Percentiles rank a stretch among this genome's conserved stretches.
Conservation (phyloP, 306 rosid species). For the Herpetospermum pedunculosum region DNA sequence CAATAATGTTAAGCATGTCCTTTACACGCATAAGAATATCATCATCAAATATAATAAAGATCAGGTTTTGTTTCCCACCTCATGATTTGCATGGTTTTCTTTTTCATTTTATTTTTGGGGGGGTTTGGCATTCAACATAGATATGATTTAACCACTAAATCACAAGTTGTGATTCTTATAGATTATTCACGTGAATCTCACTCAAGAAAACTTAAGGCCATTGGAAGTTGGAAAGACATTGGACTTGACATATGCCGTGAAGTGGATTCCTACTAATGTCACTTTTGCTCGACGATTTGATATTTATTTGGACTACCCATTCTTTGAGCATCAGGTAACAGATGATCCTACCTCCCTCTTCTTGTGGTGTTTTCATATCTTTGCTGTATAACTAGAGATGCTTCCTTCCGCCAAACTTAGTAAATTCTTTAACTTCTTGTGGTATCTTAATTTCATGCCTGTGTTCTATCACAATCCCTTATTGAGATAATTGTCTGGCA, state of each 20-base stretch:
- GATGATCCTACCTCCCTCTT: background rate
- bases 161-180: constrained; percentile 22
- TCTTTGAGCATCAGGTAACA: constrained; percentile 92
- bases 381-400: background rate
- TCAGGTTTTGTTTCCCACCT: constrained; percentile 44
- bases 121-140: background rate
- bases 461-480: constrained; percentile 1
- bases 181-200: constrained; percentile 93
- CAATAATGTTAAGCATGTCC: constrained; percentile 74
- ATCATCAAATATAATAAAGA: constrained; percentile 72
- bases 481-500: constrained; percentile 12
- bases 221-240: constrained; percentile 50
- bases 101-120: background rate
- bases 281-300: constrained; percentile 92
- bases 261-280: constrained; percentile 65
- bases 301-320: constrained; percentile 90
- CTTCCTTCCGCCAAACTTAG: background rate
- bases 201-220: constrained; percentile 70
- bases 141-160: constrained; percentile 12
- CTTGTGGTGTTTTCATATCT: background rate
- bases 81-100: background rate
- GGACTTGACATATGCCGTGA: constrained; percentile 83
- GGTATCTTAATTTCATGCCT: constrained; percentile 7
- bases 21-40: constrained; percentile 73
- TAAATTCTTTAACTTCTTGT: background rate